These are phyloP conservation scores for Paramecium bursaria DNA, from an alignment of 73 alveolate genomes.

Conservation along the genomic window DNA sequence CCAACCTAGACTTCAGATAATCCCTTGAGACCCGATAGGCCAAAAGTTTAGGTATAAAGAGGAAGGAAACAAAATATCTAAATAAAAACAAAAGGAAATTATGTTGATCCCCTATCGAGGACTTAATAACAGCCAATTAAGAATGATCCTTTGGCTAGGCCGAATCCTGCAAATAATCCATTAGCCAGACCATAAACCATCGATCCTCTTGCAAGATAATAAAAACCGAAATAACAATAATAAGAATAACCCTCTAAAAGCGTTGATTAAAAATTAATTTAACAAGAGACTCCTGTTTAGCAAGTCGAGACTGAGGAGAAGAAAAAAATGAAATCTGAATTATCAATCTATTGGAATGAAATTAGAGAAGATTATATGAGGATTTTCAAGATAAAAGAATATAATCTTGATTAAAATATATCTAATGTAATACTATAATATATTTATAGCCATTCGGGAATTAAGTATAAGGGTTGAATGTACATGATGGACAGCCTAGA, in stretches of 20 bases:
- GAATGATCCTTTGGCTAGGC: neutral
- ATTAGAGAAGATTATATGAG: slow-evolving; percentile 57
- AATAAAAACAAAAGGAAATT: slow-evolving; percentile 68
- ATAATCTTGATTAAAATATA: slow-evolving; percentile 49
- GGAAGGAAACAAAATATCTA: slow-evolving; percentile 36
- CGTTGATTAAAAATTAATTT: slow-evolving; percentile 42
- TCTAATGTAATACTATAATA: slow-evolving; percentile 12
- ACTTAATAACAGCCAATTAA: slow-evolving; percentile 2
- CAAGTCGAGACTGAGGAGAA: too few species aligned
- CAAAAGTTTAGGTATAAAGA: slow-evolving; percentile 46
- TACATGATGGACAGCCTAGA: slow-evolving; percentile 53
- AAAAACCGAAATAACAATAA: slow-evolving; percentile 23
- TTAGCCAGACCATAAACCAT: neutral
- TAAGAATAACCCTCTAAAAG: neutral
- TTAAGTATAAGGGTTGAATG: neutral
- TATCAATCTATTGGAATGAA: slow-evolving; percentile 47
- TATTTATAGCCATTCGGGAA: slow-evolving; percentile 66
- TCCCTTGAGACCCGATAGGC: slow-evolving; percentile 65
- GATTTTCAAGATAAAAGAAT: slow-evolving; percentile 47
- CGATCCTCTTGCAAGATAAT: slow-evolving; percentile 67
- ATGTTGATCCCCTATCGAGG: slow-evolving; percentile 69
- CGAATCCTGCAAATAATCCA: slow-evolving; percentile 47
- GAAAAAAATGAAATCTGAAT: slow-evolving; percentile 25
- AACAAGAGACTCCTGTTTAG: too few species aligned
- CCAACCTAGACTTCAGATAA: slow-evolving; percentile 54